Conservation (phyloP, 2,329 filamentous ascomycete species). For the Orbilia ellipsospora region DNA sequence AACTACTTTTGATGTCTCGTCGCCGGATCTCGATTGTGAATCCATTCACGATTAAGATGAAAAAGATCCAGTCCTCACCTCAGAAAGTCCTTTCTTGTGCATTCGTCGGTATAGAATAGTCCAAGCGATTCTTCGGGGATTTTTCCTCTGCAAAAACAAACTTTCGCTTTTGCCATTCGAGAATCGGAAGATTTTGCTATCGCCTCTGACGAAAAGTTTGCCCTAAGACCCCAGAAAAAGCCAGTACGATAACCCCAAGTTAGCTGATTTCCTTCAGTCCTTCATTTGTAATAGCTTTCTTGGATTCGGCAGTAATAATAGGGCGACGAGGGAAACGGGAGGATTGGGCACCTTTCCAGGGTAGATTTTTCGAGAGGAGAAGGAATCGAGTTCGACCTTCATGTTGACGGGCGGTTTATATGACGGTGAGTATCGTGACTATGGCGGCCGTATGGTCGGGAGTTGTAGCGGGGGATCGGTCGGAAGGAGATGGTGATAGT, state of each 20-base stretch:
- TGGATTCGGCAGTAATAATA: slow-evolving; percentile 1
- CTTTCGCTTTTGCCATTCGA: slow-evolving; percentile 99
- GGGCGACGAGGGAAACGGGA: slow-evolving; percentile 47
- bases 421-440: slow-evolving; percentile 23
- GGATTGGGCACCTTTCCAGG: slow-evolving; percentile 56
- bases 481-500: slow-evolving; percentile 27
- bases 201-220: slow-evolving; percentile 99
- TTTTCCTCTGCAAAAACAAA: slow-evolving; percentile 99
- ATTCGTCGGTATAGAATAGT: slow-evolving; percentile 97
- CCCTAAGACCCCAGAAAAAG: slow-evolving; percentile 71
- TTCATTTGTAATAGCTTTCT: slow-evolving; percentile 8
- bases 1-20: no score
- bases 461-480: slow-evolving; percentile 13
- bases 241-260: slow-evolving; percentile 36
- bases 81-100: slow-evolving; percentile 99
- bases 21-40: not conserved
- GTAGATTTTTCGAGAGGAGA: slow-evolving; percentile 56
- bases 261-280: slow-evolving; percentile 6
- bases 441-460: not conserved
- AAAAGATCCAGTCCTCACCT: slow-evolving; percentile 74
- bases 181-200: slow-evolving; percentile 99
- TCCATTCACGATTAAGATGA: not conserved
- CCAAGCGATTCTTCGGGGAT: slow-evolving; percentile 99
- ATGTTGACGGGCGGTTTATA: slow-evolving; percentile 26
- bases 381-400: slow-evolving; percentile 60